Evolutionary conservation across 371 early-diverging fungal species (phyloP), one percentile per base, ranked within the genome.

Genomic region (Syncephalastrum contaminatum): DNA sequence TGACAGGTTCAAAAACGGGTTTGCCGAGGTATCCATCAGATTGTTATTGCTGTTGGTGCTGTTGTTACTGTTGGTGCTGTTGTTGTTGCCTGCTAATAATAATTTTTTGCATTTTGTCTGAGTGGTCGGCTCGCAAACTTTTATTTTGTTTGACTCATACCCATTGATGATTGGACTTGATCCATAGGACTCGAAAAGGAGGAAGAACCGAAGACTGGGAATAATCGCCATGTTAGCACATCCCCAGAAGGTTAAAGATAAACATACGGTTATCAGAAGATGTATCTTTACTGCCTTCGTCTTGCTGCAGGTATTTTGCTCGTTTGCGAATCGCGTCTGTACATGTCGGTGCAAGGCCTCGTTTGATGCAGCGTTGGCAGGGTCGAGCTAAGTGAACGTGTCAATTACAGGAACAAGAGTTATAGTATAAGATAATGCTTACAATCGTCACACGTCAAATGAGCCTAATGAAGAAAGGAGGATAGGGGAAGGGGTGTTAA

Each of bases 281-380:
- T 46, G 21, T 39, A 19, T 13, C 27, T 36, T 21, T 45, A 43
- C 58, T 40, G 47, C 69, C 48, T 61, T 58, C 24, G 61, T 61
- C 27, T 81, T 75, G 71, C 54, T 90, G 76, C 52, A 92, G 89
- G 68, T 93, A 44, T 18, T 56, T 94, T 10, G 88, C 88, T 66
- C 82, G 87, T 66, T 92, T 93, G 44, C 91, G 81, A 42, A 72
- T 63, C 14, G 89, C 92, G 62, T 94, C 94, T 2, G 77, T 74
- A 62, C 95, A 94, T 10, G 89, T 83, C 13, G 62, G 80, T 12
- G 77, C 84, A 27, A 91, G 64, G 40, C 88, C 89, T 25, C 89
- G 77, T 68, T 90, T 91, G 21, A 89, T 77, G 66, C 95, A 95
- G 4, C 93, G 85, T 48, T 80, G 80, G 67, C 96, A 95, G 24